A percentile compares a stretch with the other conserved stretches of the same genome.
Conservation (phyloP, 73 alveolate species). For the Symbiodinium pilosum region DNA sequence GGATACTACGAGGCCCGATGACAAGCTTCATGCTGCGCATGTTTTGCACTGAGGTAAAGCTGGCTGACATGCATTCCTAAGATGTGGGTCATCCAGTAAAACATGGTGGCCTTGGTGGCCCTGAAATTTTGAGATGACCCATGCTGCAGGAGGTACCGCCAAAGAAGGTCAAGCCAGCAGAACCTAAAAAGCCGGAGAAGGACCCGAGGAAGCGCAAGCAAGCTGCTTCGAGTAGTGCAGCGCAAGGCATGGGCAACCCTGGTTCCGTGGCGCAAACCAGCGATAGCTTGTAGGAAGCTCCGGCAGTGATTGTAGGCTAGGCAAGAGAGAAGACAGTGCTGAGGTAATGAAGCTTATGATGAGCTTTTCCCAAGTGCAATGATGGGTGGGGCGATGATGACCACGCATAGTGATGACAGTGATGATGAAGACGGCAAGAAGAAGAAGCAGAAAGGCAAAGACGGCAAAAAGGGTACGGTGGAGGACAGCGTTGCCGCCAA, state of each 20-base stretch:
- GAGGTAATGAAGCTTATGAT: constrained; percentile 76
- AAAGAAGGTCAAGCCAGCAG: background rate
- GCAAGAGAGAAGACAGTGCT: no score
- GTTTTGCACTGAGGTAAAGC: no score
- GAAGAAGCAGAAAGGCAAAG: constrained; percentile 40
- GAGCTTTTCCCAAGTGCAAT: constrained; percentile 86
- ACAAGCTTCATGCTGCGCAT: no score
- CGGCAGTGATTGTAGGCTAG: background rate
- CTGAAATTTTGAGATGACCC: background rate
- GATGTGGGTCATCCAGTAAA: no score
- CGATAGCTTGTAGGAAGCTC: background rate
- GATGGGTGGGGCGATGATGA: constrained; percentile 93
- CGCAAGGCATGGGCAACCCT: constrained; percentile 83
- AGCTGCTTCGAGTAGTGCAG: constrained; percentile 38
- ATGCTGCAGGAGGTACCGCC: constrained; percentile 93
- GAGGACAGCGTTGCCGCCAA: constrained; percentile 74
- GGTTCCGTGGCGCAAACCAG: constrained; percentile 7
- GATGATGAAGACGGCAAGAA: constrained; percentile 68
- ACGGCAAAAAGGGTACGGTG: constrained; percentile 9
- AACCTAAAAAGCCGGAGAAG: background rate
- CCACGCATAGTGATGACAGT: constrained; percentile 91
- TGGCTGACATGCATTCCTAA: no score
- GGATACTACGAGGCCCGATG: constrained; percentile 78
- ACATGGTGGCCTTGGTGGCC: background rate
- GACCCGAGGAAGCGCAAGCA: constrained; percentile 65